These are phyloP conservation scores for Drechslerella coelobrocha DNA, from an alignment of 2,329 filamentous ascomycete species.

Conservation along the genomic window DNA sequence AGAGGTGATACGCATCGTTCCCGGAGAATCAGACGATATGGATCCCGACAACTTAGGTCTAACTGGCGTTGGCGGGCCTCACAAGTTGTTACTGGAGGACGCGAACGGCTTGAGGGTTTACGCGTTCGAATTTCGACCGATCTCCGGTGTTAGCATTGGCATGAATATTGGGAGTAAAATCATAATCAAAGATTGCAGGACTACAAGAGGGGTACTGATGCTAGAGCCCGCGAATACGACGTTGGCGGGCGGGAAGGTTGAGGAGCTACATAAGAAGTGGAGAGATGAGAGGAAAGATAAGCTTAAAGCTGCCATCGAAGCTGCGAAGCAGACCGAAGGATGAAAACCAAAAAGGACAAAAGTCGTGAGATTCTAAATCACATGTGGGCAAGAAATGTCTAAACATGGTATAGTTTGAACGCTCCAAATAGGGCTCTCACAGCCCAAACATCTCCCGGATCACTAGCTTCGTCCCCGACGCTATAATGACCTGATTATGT, in stretches of 20 bases:
- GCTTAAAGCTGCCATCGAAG: conserved; percentile 68
- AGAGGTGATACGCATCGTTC: conserved; percentile 78
- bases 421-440: not conserved
- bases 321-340: conserved; percentile 37
- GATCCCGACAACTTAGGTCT: conserved; percentile 43
- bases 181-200: conserved; percentile 69
- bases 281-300: conserved; percentile 72
- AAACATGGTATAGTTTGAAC: not conserved
- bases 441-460: conserved; percentile 44
- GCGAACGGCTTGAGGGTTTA: conserved; percentile 71
- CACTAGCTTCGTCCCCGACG: conserved; percentile 25
- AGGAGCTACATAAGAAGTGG: conserved; percentile 81
- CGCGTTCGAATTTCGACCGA: conserved; percentile 73
- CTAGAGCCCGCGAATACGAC: conserved; percentile 72
- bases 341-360: not conserved
- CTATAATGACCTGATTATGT: conserved; percentile 33
- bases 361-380: not conserved
- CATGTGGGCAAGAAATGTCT: not conserved
- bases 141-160: conserved; percentile 71
- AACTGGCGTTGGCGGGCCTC: conserved; percentile 64
- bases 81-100: conserved; percentile 85
- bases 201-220: conserved; percentile 77
- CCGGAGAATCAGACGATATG: conserved; percentile 61
- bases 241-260: conserved; percentile 87
- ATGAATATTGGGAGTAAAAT: conserved; percentile 83